Evolutionary conservation across 345 rosid species (phyloP).

Genomic region (Diplotaxis tenuifolia): DNA sequence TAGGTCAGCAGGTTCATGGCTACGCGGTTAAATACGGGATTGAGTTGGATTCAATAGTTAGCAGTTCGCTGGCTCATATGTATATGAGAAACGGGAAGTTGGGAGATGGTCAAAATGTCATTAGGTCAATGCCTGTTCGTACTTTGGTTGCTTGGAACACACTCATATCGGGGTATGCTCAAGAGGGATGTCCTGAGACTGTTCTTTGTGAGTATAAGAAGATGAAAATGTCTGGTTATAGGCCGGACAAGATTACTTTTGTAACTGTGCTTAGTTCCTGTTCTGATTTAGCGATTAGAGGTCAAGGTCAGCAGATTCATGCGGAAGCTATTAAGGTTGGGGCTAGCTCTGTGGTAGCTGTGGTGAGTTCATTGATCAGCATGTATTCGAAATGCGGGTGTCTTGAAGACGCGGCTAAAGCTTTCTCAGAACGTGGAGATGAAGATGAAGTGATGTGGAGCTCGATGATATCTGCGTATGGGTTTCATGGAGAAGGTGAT

Average conservation of each 20-base stretch:
- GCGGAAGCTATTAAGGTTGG: slow-evolving; percentile 64
- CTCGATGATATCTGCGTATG: slow-evolving; percentile 77
- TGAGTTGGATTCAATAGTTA: slow-evolving; percentile 51
- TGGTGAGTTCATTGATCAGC: slow-evolving; percentile 61
- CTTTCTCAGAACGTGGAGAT: slow-evolving; percentile 50
- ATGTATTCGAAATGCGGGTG: slow-evolving; percentile 81
- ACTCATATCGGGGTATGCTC: slow-evolving; percentile 65
- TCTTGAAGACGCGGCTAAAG: slow-evolving; percentile 58
- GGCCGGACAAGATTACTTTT: slow-evolving; percentile 63
- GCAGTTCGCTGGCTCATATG: slow-evolving; percentile 72
- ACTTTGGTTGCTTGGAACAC: slow-evolving; percentile 71
- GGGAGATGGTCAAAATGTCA: slow-evolving; percentile 58
- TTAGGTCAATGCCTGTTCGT: slow-evolving; percentile 46
- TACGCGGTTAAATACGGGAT: slow-evolving; percentile 51
- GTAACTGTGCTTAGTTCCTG: slow-evolving; percentile 70
- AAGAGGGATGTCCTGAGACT: slow-evolving; percentile 51
- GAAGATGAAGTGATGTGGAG: slow-evolving; percentile 78
- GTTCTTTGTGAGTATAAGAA: slow-evolving; percentile 49
- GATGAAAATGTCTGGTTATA: slow-evolving; percentile 58
- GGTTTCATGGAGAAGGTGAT: slow-evolving; percentile 68
- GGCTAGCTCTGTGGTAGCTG: slow-evolving; percentile 45
- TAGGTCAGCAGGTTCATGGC: slow-evolving; percentile 63
- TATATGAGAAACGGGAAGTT: slow-evolving; percentile 64
- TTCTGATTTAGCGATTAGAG: slow-evolving; percentile 65
- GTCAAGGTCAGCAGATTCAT: slow-evolving; percentile 80